These are phyloP conservation scores for Mortierella sp. DNA, from an alignment of 371 early-diverging fungal genomes.

Conservation along the genomic window DNA sequence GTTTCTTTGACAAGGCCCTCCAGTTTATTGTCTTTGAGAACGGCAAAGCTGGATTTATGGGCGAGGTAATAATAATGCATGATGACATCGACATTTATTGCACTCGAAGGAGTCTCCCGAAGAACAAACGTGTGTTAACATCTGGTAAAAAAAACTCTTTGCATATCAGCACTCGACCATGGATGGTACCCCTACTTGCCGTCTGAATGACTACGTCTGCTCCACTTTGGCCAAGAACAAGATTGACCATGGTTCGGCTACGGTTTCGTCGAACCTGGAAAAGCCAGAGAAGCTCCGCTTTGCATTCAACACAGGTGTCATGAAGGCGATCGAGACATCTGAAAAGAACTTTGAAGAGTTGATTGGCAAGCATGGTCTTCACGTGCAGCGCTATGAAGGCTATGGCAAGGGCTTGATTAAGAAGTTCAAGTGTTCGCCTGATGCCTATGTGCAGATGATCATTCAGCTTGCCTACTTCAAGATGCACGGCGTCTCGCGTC, in stretches of 20 bases:
- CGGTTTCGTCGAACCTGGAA: slow-evolving; percentile 64
- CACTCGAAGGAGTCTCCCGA: too few relatives aligned
- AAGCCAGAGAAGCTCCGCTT: slow-evolving; percentile 77
- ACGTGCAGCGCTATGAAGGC: slow-evolving; percentile 81
- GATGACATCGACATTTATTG: neutral
- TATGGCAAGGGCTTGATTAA: slow-evolving; percentile 95
- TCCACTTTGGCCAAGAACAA: slow-evolving; percentile 62
- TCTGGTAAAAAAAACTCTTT: too few relatives aligned
- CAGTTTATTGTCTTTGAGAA: slow-evolving; percentile 96
- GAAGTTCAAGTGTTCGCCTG: slow-evolving; percentile 87
- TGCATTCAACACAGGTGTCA: slow-evolving; percentile 64
- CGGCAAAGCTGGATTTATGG: slow-evolving; percentile 95
- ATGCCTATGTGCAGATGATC: slow-evolving; percentile 95
- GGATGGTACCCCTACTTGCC: slow-evolving; percentile 94
- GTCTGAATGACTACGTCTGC: slow-evolving; percentile 70
- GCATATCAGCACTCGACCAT: slow-evolving; percentile 89
- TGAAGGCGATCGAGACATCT: slow-evolving; percentile 68
- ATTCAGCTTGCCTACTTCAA: slow-evolving; percentile 97
- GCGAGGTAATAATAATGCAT: slow-evolving; percentile 65
- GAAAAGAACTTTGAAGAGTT: slow-evolving; percentile 75
- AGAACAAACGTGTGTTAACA: neutral
- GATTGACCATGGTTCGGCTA: slow-evolving; percentile 68
- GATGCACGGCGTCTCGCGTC: slow-evolving; percentile 78
- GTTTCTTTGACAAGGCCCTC: slow-evolving; percentile 93
- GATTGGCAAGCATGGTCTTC: slow-evolving; percentile 81